Evolutionary conservation across 192 early-diverging fungal species (phyloP), one percentile per base, ranked within the genome.

Genomic region (Coemansia sp.): DNA sequence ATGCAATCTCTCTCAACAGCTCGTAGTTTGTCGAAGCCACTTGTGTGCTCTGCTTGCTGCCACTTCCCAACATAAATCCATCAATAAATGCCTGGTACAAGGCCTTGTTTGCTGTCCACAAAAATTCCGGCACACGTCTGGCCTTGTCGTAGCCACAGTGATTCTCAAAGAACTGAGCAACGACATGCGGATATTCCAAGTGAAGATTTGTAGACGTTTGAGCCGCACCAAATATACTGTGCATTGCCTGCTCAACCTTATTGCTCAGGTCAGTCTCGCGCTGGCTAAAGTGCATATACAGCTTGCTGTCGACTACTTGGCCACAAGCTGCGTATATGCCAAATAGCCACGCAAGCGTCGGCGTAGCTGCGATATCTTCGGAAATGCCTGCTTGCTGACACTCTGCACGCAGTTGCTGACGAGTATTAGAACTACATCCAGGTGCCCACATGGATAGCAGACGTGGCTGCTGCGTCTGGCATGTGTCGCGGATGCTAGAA

Each of bases 1-100:
- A 78, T 15, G 65, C 55, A 10, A 76, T 11, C 38, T 76, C 66
- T n/a, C 73, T 62, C 14, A 76, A 56, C 20, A 76, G 47, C 1
- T 10, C 26, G 8, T 39, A 14, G 23, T 76, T 60, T 12, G 59
- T 7, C 16, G 73, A 69, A 3, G 9, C 48, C 3, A 66, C 28
- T 2, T 28, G 37, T 2, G 18, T 18, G 0, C 21, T 0, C 1
- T 16, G 37, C 28, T 60, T 36, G 9, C 9, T 23, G 28, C 56
- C 51, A 21, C 28, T 11, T 31, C 45, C 61, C 3, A 36, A 10
- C 20, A 61, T 32, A 31, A 52, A 60, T 1, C 73, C 73, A 16
- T 55, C 57, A 1, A 76, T 37, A 17, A 53, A 76, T 17, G 59
- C 53, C 17, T 34, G 63, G 42, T 41, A 65, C 39, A 59, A 34